phyloP scores from a whole-genome alignment of 106 monocot species.

The Chionographis japonica region DNA sequence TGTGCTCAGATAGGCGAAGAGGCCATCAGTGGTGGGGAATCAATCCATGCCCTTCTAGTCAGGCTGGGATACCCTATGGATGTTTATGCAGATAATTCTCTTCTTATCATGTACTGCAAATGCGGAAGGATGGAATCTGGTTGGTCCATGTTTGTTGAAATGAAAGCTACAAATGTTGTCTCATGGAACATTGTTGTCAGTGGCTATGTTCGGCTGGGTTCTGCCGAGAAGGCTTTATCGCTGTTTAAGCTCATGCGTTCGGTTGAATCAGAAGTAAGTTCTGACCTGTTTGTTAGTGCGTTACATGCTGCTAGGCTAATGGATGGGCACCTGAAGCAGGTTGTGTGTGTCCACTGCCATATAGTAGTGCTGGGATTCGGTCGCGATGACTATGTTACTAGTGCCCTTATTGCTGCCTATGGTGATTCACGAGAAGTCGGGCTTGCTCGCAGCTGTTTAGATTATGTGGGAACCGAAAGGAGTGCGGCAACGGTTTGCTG shows the following conservation, averaged over 20 bases:
- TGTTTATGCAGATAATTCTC: slow-evolving; percentile 21
- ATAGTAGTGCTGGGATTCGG: slow-evolving; percentile 23
- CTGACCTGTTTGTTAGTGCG: slow-evolving; percentile 30
- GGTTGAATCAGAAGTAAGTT: slow-evolving; percentile 23
- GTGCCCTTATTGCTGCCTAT: slow-evolving; percentile 44
- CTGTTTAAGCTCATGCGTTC: slow-evolving; percentile 11
- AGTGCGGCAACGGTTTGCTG: slow-evolving; percentile 11
- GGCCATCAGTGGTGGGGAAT: slow-evolving; percentile 10
- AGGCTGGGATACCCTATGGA: slow-evolving; percentile 6
- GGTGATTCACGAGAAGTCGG: slow-evolving; percentile 21
- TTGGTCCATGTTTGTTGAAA: slow-evolving; percentile 15
- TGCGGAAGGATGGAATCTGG: slow-evolving; percentile 21
- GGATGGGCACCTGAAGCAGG: not conserved
- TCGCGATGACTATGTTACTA: slow-evolving; percentile 30
- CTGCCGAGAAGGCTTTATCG: slow-evolving; percentile 6
- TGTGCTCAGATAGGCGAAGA: slow-evolving; percentile 27
- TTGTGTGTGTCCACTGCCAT: slow-evolving; percentile 32
- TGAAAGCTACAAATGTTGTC: slow-evolving; percentile 24
- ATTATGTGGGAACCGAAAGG: not conserved
- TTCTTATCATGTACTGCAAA: slow-evolving; percentile 39
- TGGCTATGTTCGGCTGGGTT: slow-evolving; percentile 21
- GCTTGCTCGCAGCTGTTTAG: slow-evolving; percentile 15
- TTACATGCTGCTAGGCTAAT: slow-evolving; percentile 31
- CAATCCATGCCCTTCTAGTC: slow-evolving; percentile 20
- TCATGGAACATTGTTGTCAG: slow-evolving; percentile 36